Conservation (phyloP, 371 early-diverging fungal species). For the Syncephalastrum sp. region DNA sequence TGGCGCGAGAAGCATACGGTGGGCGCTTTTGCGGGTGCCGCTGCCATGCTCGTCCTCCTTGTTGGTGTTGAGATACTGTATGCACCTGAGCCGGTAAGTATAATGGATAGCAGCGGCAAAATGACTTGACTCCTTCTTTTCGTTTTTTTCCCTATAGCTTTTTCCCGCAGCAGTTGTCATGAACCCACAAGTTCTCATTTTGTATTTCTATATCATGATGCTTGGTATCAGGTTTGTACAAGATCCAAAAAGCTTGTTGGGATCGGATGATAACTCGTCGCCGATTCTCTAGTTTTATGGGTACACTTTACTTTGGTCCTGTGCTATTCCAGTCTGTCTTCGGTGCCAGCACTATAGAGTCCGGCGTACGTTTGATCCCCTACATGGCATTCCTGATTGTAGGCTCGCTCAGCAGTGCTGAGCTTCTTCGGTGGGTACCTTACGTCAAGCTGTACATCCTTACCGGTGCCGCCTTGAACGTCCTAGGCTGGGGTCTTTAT, state of each 20-base stretch:
- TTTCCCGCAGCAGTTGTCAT: constrained; percentile 15
- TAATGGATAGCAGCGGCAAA: too few species aligned
- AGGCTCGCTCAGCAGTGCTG: constrained; percentile 34
- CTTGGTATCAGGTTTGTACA: constrained; percentile 51
- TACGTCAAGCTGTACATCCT: constrained; percentile 29
- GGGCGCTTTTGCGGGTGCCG: constrained; percentile 20
- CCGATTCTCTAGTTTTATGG: constrained; percentile 46
- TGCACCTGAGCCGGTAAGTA: constrained; percentile 17
- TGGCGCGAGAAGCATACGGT: constrained; percentile 12
- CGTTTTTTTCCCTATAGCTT: constrained; percentile 4
- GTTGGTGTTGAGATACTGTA: constrained; percentile 19
- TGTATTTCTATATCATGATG: constrained; percentile 39
- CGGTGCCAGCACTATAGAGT: constrained; percentile 33
- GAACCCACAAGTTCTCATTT: constrained; percentile 14
- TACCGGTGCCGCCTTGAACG: constrained; percentile 28
- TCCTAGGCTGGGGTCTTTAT: constrained; percentile 43
- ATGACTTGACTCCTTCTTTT: constrained; percentile 10
- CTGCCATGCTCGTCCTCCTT: constrained; percentile 8
- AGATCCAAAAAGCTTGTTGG: neutral
- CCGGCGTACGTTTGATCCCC: constrained; percentile 46
- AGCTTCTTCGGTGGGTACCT: constrained; percentile 20
- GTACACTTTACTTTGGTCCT: constrained; percentile 71
- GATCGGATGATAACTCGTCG: neutral
- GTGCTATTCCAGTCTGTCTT: constrained; percentile 54
- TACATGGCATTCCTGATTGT: constrained; percentile 42